These are phyloP conservation scores for Diversispora epigaea DNA, from an alignment of 192 early-diverging fungal genomes.

Conservation along the genomic window DNA sequence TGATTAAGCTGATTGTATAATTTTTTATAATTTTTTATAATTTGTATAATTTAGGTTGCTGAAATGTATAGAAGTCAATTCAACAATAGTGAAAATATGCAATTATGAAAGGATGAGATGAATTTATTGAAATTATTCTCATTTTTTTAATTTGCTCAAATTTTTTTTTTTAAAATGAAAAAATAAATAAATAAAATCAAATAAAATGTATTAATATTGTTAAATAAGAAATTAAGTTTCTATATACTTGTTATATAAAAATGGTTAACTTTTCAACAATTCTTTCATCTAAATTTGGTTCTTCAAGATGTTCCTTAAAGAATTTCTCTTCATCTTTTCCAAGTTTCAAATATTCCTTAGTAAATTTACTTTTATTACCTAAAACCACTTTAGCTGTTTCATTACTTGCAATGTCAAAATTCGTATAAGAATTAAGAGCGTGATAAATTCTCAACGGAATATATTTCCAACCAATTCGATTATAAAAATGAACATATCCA, in stretches of 20 bases:
- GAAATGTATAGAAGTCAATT: not conserved
- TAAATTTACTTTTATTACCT: slow-evolving; percentile 48
- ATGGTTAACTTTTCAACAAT: slow-evolving; percentile 4
- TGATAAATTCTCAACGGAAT: slow-evolving; percentile 44
- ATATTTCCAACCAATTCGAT: slow-evolving; percentile 43
- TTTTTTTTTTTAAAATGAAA: too few relatives aligned
- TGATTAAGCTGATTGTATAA: not conserved
- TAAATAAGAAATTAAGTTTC: not conserved
- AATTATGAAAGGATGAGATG: too few relatives aligned
- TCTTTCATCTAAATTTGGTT: slow-evolving; percentile 19
- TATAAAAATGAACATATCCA: slow-evolving; percentile 38
- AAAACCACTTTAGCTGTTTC: slow-evolving; percentile 57
- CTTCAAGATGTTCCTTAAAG: slow-evolving; percentile 31
- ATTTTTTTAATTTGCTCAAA: too few relatives aligned
- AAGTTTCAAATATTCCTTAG: slow-evolving; percentile 41
- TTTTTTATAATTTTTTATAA: not conserved
- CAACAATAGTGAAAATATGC: not conserved
- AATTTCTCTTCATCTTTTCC: slow-evolving; percentile 44
- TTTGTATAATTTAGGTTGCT: not conserved
- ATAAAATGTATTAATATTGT: not conserved
- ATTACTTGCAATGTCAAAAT: slow-evolving; percentile 47
- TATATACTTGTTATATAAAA: not conserved
- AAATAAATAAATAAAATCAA: too few relatives aligned
- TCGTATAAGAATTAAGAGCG: slow-evolving; percentile 46
- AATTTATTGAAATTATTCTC: too few relatives aligned